These are phyloP conservation scores for Globisporangium iwayamae DNA, from an alignment of 352 stramenopile species.

Conservation along the genomic window DNA sequence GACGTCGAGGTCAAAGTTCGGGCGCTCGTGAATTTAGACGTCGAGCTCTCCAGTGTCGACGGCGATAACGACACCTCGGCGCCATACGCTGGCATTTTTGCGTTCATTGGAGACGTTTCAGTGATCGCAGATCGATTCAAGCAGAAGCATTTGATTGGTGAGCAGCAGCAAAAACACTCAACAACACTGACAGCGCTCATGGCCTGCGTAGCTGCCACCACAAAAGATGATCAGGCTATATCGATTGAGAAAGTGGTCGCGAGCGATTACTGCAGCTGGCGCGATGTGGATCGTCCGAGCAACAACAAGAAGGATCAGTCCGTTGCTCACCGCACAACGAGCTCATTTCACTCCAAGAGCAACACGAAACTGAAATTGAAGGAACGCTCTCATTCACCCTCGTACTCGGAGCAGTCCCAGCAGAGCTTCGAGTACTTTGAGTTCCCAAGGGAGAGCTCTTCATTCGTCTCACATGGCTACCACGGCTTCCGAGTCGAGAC, in stretches of 20 bases:
- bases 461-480: slow-evolving; percentile 1
- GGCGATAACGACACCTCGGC: not conserved
- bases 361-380: not conserved
- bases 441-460: slow-evolving; percentile 9
- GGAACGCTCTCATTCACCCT: not conserved
- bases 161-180: slow-evolving; percentile 1
- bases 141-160: not conserved
- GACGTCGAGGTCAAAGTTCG: slow-evolving; percentile 7
- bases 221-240: not conserved
- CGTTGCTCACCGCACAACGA: not conserved
- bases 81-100: slow-evolving; percentile 19
- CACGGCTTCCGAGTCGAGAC: slow-evolving; percentile 12
- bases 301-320: not conserved
- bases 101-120: slow-evolving; percentile 5
- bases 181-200: slow-evolving; percentile 1
- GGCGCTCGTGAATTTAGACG: slow-evolving; percentile 24
- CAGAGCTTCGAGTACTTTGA: slow-evolving; percentile 10
- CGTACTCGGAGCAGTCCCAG: slow-evolving; percentile 2
- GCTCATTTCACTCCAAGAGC: not conserved
- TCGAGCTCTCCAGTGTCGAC: slow-evolving; percentile 8
- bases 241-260: slow-evolving; percentile 20
- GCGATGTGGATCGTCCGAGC: not conserved
- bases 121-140: not conserved
- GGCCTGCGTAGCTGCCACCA: not conserved
- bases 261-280: slow-evolving; percentile 28